phyloP scores from a whole-genome alignment of 2,329 filamentous ascomycete genomes.

The Penicillium sp. region DNA sequence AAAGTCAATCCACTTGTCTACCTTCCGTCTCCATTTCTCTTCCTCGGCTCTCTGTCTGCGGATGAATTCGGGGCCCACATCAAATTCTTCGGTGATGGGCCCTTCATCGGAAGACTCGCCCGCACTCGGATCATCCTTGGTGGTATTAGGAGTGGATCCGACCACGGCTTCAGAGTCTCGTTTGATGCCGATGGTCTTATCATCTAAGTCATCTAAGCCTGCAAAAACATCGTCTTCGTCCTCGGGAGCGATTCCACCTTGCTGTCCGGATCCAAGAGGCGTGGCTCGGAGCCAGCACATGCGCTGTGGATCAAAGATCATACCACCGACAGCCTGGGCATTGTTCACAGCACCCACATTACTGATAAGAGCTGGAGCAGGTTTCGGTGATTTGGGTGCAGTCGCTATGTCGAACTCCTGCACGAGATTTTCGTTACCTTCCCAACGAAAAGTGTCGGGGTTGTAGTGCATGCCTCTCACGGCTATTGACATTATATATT shows the following conservation, averaged over 20 bases:
- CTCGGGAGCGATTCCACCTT: slow-evolving; percentile 57
- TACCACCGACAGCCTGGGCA: slow-evolving; percentile 91
- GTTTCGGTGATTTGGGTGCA: slow-evolving; percentile 43
- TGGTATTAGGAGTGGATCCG: slow-evolving; percentile 26
- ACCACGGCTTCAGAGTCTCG: slow-evolving; percentile 27
- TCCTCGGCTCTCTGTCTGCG: slow-evolving; percentile 87
- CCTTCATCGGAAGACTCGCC: slow-evolving; percentile 65
- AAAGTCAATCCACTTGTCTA: slow-evolving; percentile 75
- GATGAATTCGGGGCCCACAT: slow-evolving; percentile 93
- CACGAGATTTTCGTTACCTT: slow-evolving; percentile 89
- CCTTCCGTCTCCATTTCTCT: slow-evolving; percentile 83
- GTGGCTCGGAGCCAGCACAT: slow-evolving; percentile 95
- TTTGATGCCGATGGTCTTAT: slow-evolving; percentile 45
- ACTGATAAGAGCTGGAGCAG: slow-evolving; percentile 72
- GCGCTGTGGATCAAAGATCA: slow-evolving; percentile 95
- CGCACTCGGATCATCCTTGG: slow-evolving; percentile 42
- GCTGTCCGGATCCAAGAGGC: slow-evolving; percentile 42
- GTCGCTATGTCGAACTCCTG: slow-evolving; percentile 67
- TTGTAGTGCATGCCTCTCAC: slow-evolving; percentile 98
- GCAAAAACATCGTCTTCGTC: slow-evolving; percentile 94
- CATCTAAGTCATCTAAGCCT: slow-evolving; percentile 88
- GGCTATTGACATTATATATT: slow-evolving; percentile 50
- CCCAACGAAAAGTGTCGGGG: slow-evolving; percentile 81
- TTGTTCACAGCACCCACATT: slow-evolving; percentile 82
- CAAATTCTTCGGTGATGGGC: slow-evolving; percentile 92